A percentile compares a stretch with the other conserved stretches of the same genome.
phyloP scores from a whole-genome alignment of 805 yeast species.

The Candida boleticola region DNA sequence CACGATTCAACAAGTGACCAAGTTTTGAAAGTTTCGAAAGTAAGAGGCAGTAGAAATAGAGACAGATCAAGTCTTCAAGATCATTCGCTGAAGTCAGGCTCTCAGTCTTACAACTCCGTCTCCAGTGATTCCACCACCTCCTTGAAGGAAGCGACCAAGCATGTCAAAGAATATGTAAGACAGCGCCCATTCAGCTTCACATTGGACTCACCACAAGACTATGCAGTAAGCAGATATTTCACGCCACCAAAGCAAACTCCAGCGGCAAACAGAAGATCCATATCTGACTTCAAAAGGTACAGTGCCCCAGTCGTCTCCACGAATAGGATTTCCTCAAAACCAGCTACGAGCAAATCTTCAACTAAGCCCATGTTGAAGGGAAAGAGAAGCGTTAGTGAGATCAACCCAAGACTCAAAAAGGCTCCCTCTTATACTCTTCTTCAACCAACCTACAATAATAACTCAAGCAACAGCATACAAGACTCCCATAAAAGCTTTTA shows the following conservation, averaged over 20 bases:
- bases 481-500: neutral
- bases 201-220: conserved; percentile 24
- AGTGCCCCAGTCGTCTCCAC: neutral
- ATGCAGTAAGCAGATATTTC: conserved; percentile 9
- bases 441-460: neutral
- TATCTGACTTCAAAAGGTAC: conserved; percentile 4
- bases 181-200: conserved; percentile 28
- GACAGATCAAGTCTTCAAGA: neutral
- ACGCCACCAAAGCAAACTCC: conserved; percentile 1
- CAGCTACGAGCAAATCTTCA: neutral
- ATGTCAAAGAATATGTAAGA: conserved; percentile 17
- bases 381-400: neutral
- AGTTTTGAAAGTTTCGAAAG: too few relatives aligned
- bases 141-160: conserved; percentile 12
- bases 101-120: conserved; percentile 2
- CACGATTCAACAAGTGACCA: too few relatives aligned
- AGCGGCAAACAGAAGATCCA: conserved; percentile 1
- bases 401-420: neutral
- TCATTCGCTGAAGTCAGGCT: neutral
- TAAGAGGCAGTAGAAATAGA: neutral
- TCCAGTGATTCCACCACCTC: conserved; percentile 4
- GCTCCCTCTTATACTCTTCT: neutral
- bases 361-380: neutral
- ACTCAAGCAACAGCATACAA: too few relatives aligned
- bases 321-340: too few relatives aligned